A percentile compares a stretch with the other conserved stretches of the same genome.
These are phyloP conservation scores for Moesziomyces sp. DNA, from an alignment of 1,284 basidiomycete species.

Conservation along the genomic window DNA sequence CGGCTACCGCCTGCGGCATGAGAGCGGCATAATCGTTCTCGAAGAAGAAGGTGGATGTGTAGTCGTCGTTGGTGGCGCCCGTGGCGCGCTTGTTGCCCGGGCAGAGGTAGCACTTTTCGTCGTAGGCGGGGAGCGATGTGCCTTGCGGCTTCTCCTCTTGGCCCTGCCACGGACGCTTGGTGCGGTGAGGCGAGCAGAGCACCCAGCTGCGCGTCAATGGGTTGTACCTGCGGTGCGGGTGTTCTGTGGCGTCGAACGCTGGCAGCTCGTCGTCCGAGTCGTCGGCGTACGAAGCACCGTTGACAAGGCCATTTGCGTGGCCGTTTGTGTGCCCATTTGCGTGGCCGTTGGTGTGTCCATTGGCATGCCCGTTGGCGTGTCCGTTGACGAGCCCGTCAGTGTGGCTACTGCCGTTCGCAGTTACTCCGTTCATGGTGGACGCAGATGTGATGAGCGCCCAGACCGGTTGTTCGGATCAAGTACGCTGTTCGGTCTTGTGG, in stretches of 20 bases:
- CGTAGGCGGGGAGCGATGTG: slow-evolving; percentile 73
- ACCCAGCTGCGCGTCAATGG: slow-evolving; percentile 60
- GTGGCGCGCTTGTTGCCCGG: slow-evolving; percentile 85
- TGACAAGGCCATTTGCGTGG: slow-evolving; percentile 9
- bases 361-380: slow-evolving; percentile 8
- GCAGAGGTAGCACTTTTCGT: slow-evolving; percentile 87
- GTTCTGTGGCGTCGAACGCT: slow-evolving; percentile 57
- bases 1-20: slow-evolving; percentile 70
- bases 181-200: slow-evolving; percentile 67
- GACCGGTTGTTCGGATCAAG: too few relatives aligned
- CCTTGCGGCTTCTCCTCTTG: slow-evolving; percentile 55
- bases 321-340: slow-evolving; percentile 10
- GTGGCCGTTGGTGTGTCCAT: slow-evolving; percentile 8
- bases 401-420: slow-evolving; percentile 7
- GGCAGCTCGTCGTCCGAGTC: slow-evolving; percentile 16
- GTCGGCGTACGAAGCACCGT: slow-evolving; percentile 4
- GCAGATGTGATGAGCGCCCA: slow-evolving; percentile 12
- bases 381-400: slow-evolving; percentile 9
- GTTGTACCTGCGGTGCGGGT: slow-evolving; percentile 65
- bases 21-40: slow-evolving; percentile 89
- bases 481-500: too few relatives aligned
- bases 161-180: slow-evolving; percentile 67
- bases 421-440: slow-evolving; percentile 13
- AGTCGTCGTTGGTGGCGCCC: slow-evolving; percentile 78
- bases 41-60: slow-evolving; percentile 78